A percentile compares a stretch with the other conserved stretches of the same genome.
Evolutionary conservation across 2,329 filamentous ascomycete genomes (phyloP).

Genomic region (Exophiala bonariae): DNA sequence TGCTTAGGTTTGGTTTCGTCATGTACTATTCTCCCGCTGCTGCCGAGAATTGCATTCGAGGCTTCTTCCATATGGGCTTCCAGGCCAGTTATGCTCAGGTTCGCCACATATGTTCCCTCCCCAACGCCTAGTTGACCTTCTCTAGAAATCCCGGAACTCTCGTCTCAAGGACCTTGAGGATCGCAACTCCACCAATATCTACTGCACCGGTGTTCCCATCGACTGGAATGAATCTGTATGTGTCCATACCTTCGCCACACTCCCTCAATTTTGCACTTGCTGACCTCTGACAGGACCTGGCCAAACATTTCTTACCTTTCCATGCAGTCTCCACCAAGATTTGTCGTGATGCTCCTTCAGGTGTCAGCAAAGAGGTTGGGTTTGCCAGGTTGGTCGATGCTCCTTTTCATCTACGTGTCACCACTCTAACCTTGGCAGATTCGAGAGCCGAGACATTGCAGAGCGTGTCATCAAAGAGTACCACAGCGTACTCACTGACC

Average conservation of each 20-base stretch:
- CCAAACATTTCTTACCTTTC: slow-evolving; percentile 58
- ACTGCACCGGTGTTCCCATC: slow-evolving; percentile 95
- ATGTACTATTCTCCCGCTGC: slow-evolving; percentile 87
- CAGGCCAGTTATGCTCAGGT: slow-evolving; percentile 97
- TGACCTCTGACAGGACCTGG: slow-evolving; percentile 63
- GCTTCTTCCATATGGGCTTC: slow-evolving; percentile 90
- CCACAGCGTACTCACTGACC: slow-evolving; percentile 74
- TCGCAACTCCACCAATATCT: slow-evolving; percentile 86
- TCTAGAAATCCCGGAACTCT: slow-evolving; percentile 93
- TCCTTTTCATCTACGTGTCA: slow-evolving; percentile 5
- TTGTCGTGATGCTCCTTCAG: slow-evolving; percentile 79
- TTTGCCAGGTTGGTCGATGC: slow-evolving; percentile 75
- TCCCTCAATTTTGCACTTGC: no score
- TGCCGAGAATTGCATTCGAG: slow-evolving; percentile 93
- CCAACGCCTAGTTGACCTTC: slow-evolving; percentile 32
- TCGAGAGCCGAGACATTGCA: slow-evolving; percentile 84
- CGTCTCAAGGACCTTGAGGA: slow-evolving; percentile 96
- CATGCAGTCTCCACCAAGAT: slow-evolving; percentile 91
- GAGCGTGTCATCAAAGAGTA: slow-evolving; percentile 85
- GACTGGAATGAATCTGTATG: slow-evolving; percentile 84
- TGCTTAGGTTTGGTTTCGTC: slow-evolving; percentile 85
- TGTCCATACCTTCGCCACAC: no score
- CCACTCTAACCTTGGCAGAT: slow-evolving; percentile 55
- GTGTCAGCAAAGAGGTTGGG: slow-evolving; percentile 92
- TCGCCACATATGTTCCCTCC: slow-evolving; percentile 35